Conservation (phyloP, 208 protist species). For the Trypanosoma mega region DNA sequence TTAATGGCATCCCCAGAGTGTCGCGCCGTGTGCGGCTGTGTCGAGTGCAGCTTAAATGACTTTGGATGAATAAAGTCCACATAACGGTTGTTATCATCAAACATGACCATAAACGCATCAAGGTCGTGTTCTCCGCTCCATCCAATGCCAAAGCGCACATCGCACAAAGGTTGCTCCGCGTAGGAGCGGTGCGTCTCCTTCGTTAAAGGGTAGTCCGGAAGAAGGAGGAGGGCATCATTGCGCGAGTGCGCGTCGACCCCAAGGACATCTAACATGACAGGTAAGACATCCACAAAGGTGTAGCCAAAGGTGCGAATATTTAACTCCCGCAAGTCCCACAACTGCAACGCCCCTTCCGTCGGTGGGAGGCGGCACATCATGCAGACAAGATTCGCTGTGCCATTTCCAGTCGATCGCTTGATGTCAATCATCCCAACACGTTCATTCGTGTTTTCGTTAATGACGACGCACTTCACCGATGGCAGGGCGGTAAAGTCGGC, state of each 20-base stretch:
- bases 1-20: slow-evolving; percentile 73
- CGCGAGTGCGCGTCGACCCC: slow-evolving; percentile 42
- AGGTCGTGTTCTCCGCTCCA: slow-evolving; percentile 79
- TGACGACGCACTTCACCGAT: slow-evolving; percentile 39
- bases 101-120: slow-evolving; percentile 75
- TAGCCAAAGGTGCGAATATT: slow-evolving; percentile 78
- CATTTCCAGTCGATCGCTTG: slow-evolving; percentile 49
- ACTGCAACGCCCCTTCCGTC: slow-evolving; percentile 7
- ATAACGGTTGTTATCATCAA: slow-evolving; percentile 70
- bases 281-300: slow-evolving; percentile 81
- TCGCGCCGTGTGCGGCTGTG: slow-evolving; percentile 33
- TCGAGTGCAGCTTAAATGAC: slow-evolving; percentile 42
- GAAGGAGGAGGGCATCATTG: slow-evolving; percentile 43
- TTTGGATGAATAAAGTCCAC: slow-evolving; percentile 76
- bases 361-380: slow-evolving; percentile 63
- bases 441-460: slow-evolving; percentile 72
- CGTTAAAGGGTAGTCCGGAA: slow-evolving; percentile 64
- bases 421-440: slow-evolving; percentile 60
- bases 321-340: slow-evolving; percentile 78
- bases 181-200: slow-evolving; percentile 31
- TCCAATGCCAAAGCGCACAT: slow-evolving; percentile 82
- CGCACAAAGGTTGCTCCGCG: slow-evolving; percentile 38
- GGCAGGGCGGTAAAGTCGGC: slow-evolving; percentile 58
- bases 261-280: slow-evolving; percentile 66
- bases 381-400: slow-evolving; percentile 58